phyloP scores from a whole-genome alignment of 371 early-diverging fungal species.

The Globomyces sp. region DNA sequence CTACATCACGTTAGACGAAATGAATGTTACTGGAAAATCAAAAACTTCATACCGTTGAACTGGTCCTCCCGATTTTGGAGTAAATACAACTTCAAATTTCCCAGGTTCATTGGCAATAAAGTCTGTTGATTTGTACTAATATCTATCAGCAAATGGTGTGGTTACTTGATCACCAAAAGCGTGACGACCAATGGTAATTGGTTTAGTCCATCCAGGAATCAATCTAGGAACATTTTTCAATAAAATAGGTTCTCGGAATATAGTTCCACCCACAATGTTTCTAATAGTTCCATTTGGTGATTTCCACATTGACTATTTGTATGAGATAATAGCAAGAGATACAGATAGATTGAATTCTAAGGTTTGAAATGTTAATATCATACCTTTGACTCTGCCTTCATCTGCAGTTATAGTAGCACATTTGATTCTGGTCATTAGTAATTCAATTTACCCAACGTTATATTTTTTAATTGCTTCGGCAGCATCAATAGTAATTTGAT shows the following conservation, averaged over 20 bases:
- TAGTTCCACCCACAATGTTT: slow-evolving; percentile 94
- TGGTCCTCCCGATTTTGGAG: slow-evolving; percentile 75
- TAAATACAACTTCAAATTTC: slow-evolving; percentile 83
- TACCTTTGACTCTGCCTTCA: slow-evolving; percentile 86
- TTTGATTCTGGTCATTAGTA: slow-evolving; percentile 62
- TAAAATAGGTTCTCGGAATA: slow-evolving; percentile 97
- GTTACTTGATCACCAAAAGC: slow-evolving; percentile 94
- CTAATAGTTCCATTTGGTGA: slow-evolving; percentile 97
- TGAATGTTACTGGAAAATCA: slow-evolving; percentile 75
- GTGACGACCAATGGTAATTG: slow-evolving; percentile 95
- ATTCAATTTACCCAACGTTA: slow-evolving; percentile 67
- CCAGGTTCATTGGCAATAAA: slow-evolving; percentile 88
- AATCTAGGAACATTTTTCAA: slow-evolving; percentile 84
- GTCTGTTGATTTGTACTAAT: slow-evolving; percentile 91
- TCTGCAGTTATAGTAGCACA: slow-evolving; percentile 99
- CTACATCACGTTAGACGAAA: slow-evolving; percentile 47
- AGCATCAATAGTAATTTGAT: slow-evolving; percentile 93
- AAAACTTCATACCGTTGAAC: slow-evolving; percentile 64
- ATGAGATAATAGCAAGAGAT: background rate
- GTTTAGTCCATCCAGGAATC: slow-evolving; percentile 93
- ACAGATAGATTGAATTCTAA: slow-evolving; percentile 80
- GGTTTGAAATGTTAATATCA: background rate
- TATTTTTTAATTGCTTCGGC: slow-evolving; percentile 95
- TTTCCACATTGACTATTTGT: slow-evolving; percentile 84
- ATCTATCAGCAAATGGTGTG: background rate